Evolutionary conservation across 306 rosid genomes (phyloP), one percentile per base, ranked within the genome.

Genomic region (Gleditsia sinensis): DNA sequence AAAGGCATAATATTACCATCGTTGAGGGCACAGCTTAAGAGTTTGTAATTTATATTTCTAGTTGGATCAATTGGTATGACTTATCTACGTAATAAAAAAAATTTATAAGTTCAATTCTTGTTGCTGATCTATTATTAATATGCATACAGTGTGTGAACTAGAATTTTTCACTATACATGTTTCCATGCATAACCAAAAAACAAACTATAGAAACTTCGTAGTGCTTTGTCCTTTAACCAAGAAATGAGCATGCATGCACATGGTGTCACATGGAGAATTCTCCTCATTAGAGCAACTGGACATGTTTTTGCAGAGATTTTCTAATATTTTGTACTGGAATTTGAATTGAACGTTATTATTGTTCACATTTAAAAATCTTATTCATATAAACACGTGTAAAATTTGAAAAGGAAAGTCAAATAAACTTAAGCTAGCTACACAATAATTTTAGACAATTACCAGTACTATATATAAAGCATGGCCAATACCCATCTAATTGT

Each of bases 191-290:
- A 34, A 33, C 71, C 67, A 28, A 61, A 62, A 67, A 74, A 65
- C 64, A 30, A 65, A 67, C 55, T 57, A 28, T 78, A 19, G 69
- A 64, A 78, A 70, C 33, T 69, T 45, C 48, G 36, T 48, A 75
- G 25, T 74, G 51, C 16, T 25, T 58, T 79, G 85, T 87, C 75
- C 50, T 70, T 46, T 76, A 69, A 57, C 74, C 68, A 57, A 56
- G 67, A 69, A 69, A 76, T 21, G 71, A 53, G 16, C 25, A 73
- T 67, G 67, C 88, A 85, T 83, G 91, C n/a, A n/a, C n/a, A n/a
- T 87, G 88, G 75, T 30, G 20, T 71, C 88, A 85, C 87, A 82
- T 67, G 72, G 61, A 69, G 5, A 64, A 24, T 76, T 69, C 36
- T 72, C 59, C 66, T 46, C 55, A 67, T 70, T 67, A 75, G 48